Evolutionary conservation across 1,284 basidiomycete genomes (phyloP).

Genomic region (Austroboletus olivaceoglutinosus): DNA sequence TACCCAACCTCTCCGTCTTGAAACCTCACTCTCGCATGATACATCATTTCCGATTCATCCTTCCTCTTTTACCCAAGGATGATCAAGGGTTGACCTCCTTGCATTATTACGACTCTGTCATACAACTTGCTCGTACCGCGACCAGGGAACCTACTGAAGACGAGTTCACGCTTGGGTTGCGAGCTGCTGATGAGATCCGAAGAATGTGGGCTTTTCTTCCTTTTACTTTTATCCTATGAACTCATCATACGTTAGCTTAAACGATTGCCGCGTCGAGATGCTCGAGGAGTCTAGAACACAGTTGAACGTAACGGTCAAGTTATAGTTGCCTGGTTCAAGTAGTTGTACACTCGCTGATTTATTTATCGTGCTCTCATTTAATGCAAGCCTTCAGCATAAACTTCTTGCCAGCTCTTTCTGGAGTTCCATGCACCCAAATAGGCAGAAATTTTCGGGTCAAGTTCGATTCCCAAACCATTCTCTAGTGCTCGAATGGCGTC

Average conservation of each 20-base stretch:
- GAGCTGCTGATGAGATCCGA: slow-evolving; percentile 61
- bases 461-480: slow-evolving; percentile 39
- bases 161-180: slow-evolving; percentile 68
- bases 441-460: slow-evolving; percentile 40
- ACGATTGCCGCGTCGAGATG: slow-evolving; percentile 62
- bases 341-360: background rate
- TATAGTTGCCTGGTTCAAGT: background rate
- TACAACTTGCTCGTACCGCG: slow-evolving; percentile 72
- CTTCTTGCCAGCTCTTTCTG: slow-evolving; percentile 57
- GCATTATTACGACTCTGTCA: slow-evolving; percentile 72
- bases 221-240: background rate
- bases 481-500: slow-evolving; percentile 40
- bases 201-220: slow-evolving; percentile 41
- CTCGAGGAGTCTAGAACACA: slow-evolving; percentile 51
- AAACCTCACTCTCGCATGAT: slow-evolving; percentile 69
- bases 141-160: slow-evolving; percentile 62
- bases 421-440: slow-evolving; percentile 53
- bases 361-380: slow-evolving; percentile 19
- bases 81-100: slow-evolving; percentile 61
- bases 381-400: slow-evolving; percentile 50
- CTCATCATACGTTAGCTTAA: slow-evolving; percentile 41
- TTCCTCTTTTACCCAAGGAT: slow-evolving; percentile 62
- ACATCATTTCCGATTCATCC: slow-evolving; percentile 69
- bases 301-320: slow-evolving; percentile 25
- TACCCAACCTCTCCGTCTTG: slow-evolving; percentile 58